phyloP scores from a whole-genome alignment of 139 green algal species.

The Raphidocelis subcapitata region DNA sequence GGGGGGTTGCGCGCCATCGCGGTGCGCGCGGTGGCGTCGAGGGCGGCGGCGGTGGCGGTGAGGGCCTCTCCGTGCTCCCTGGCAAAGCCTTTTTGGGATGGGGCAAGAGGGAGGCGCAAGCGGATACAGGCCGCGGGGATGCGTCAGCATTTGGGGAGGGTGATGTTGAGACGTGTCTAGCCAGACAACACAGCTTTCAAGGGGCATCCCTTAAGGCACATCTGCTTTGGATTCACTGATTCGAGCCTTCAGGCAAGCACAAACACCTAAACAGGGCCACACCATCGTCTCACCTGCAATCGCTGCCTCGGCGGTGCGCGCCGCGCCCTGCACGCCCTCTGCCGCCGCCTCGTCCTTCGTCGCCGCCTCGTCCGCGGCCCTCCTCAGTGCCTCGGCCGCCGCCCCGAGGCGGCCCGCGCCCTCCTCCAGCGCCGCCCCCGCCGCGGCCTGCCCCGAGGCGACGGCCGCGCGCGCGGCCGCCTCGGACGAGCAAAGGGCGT shows the following conservation, averaged over 20 bases:
- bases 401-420: slow-evolving; percentile 2
- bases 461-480: slow-evolving; percentile 5
- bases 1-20: not conserved
- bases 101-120: no score
- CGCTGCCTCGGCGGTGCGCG: not conserved
- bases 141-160: no score
- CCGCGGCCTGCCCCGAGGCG: not conserved
- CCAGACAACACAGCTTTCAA: no score
- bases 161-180: no score
- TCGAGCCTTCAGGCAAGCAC: no score
- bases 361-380: not conserved
- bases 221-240: no score
- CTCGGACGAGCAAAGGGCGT: not conserved
- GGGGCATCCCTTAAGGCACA: no score
- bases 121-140: no score
- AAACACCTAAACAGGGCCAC: no score
- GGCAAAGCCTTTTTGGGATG: not conserved
- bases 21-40: not conserved
- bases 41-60: not conserved
- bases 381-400: slow-evolving; percentile 1
- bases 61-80: not conserved
- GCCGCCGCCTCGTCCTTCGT: not conserved
- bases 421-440: not conserved
- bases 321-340: not conserved
- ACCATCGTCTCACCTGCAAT: not conserved